Evolutionary conservation across 139 green algal species (phyloP).

Genomic region (Limnomonas spitsbergensis): DNA sequence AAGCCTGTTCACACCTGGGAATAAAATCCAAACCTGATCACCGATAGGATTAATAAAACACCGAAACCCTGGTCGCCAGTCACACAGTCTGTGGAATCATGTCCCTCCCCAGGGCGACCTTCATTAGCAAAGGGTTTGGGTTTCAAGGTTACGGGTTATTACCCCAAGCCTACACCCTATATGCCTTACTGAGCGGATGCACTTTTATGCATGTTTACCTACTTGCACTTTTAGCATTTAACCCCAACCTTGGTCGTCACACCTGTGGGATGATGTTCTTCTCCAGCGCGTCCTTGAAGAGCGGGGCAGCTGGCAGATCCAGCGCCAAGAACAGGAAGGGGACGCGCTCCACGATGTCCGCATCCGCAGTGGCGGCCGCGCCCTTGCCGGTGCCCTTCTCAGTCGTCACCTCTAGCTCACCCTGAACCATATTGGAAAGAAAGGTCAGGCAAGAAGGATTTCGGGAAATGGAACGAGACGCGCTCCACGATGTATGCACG

Average conservation of each 20-base stretch:
- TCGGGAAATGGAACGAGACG: too few relatives aligned
- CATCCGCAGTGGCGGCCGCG: slow-evolving; percentile 31
- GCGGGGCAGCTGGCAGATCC: slow-evolving; percentile 89
- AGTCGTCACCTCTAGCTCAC: slow-evolving; percentile 85
- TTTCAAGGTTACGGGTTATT: background rate
- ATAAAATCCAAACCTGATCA: too few relatives aligned
- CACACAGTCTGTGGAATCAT: too few relatives aligned
- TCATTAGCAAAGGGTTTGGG: background rate
- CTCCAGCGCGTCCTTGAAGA: slow-evolving; percentile 95
- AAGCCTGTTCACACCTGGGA: too few relatives aligned
- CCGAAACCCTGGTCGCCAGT: too few relatives aligned
- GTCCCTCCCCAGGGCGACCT: background rate
- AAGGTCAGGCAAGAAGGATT: too few relatives aligned
- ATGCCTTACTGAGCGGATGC: background rate
- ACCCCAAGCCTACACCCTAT: background rate
- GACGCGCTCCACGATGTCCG: slow-evolving; percentile 61
- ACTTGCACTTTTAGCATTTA: background rate
- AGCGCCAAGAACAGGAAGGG: slow-evolving; percentile 91
- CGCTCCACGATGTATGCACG: background rate
- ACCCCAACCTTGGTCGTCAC: background rate
- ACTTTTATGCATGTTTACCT: background rate
- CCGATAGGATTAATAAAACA: too few relatives aligned
- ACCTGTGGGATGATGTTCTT: slow-evolving; percentile 98
- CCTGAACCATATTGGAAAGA: slow-evolving; percentile 49
- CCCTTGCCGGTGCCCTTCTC: slow-evolving; percentile 73